Base-by-base conservation (phyloP, 331 rosid species). In the Arachis monticola region DNA sequence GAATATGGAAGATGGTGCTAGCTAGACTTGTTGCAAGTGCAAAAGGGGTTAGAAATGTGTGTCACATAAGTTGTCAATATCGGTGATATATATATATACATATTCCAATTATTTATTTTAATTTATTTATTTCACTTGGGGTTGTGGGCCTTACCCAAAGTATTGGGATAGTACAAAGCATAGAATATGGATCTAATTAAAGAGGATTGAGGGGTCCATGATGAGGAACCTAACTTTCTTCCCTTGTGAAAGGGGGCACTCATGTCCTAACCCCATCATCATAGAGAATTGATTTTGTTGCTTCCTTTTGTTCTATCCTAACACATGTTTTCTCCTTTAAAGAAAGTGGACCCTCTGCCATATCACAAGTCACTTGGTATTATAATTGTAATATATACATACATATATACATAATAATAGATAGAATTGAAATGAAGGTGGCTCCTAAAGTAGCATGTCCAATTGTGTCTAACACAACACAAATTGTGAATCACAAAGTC, bases 161-260 rank as follows among this genome's bases (percentile, higher is more conserved):
- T 78, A 78, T 81, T 70, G 85, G 85, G 85, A 79, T 52, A 76
- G 83, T 83, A 79, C 83, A 88, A 79, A 79, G 89, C 88, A 81
- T 84, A 79, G 80, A 79, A 83, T 87, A 91, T 87, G 86, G 85
- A 89, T 87, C 81, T 59, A 80, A 77, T 74, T 77, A 80, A 83
- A 78, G 84, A 73, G 47, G 72, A 70, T 79, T 64, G 83, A 82
- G 87, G 87, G 85, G 77, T 69, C 93, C 87, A 85, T 84, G 85
- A 80, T 80, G 78, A 70, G 45, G 45, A 84, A 85, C 90, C 92
- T 72, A 84, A 88, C 83, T 91, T 79, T 81, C 89, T 79, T 87
- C 77, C 79, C 92, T 91, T 83, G 87, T 78, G 87, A 83, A 86
- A 88, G 82, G 83, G 88, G 83, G 80, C 90, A 85, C 89, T 87